Conservation (phyloP, 306 rosid genomes). For the Abrus pulchellus region DNA sequence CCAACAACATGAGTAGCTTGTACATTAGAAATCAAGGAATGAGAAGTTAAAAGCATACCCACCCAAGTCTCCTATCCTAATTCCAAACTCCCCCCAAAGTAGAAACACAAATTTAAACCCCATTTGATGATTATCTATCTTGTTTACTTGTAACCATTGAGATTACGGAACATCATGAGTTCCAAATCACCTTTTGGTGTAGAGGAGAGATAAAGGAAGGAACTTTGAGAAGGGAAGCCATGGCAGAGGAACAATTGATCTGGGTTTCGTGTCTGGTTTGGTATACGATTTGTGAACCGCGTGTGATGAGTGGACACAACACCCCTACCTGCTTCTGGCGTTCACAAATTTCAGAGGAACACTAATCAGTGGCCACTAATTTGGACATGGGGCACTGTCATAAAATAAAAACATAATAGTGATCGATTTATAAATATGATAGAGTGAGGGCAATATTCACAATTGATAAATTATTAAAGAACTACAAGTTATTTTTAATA, state of each 20-base stretch:
- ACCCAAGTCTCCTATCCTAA: neutral
- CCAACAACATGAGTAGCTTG: neutral
- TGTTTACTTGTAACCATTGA: neutral
- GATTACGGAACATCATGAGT: constrained; percentile 8
- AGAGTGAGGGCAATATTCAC: neutral
- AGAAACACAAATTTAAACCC: constrained; percentile 30
- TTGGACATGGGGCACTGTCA: neutral
- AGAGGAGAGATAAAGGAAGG: constrained; percentile 53
- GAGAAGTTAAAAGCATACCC: neutral
- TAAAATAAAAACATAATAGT: neutral
- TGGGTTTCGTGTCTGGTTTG: constrained; percentile 24
- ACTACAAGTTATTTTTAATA: too few relatives aligned
- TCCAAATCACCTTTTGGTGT: constrained; percentile 61
- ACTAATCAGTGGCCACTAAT: constrained; percentile 6
- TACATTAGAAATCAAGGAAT: neutral
- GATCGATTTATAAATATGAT: constrained; percentile 20
- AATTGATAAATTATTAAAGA: neutral
- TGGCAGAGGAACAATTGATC: constrained; percentile 50
- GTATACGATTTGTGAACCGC: neutral
- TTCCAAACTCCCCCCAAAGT: neutral
- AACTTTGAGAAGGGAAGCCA: constrained; percentile 74
- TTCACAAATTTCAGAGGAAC: constrained; percentile 45
- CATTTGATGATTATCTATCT: neutral
- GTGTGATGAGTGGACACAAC: constrained; percentile 41
- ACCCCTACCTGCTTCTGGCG: constrained; percentile 11